Evolutionary conservation across 768 basidiomycete genomes (phyloP).

Genomic region (Calocybe cyanea): DNA sequence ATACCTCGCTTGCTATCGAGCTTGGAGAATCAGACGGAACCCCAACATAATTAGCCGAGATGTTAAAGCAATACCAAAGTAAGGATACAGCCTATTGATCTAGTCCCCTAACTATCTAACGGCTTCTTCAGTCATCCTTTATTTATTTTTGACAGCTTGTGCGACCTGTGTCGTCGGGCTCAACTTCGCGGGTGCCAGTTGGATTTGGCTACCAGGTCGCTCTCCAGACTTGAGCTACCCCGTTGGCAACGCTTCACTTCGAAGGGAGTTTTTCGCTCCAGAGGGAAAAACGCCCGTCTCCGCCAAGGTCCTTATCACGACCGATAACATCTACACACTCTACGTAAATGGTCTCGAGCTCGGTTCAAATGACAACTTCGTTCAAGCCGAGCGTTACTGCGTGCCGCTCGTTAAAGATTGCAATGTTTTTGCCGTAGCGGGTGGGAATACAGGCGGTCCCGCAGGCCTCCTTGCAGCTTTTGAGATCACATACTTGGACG

Average conservation of each 20-base stretch:
- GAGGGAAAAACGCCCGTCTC: constrained; percentile 23
- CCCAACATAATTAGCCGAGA: too few species aligned
- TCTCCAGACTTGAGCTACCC: constrained; percentile 16
- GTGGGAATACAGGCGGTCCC: constrained; percentile 17
- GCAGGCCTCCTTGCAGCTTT: constrained; percentile 29
- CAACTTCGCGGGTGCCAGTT: constrained; percentile 18
- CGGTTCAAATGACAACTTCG: constrained; percentile 19
- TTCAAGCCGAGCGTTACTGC: constrained; percentile 23
- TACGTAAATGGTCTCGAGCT: constrained; percentile 27
- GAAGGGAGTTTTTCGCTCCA: constrained; percentile 24
- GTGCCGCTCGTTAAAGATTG: constrained; percentile 21
- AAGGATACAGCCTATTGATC: too few species aligned
- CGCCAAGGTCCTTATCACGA: constrained; percentile 27
- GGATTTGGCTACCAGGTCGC: constrained; percentile 29
- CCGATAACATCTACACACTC: constrained; percentile 27
- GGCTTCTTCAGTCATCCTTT: constrained; percentile 2
- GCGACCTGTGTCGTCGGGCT: constrained; percentile 8
- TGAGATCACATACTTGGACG: constrained; percentile 27
- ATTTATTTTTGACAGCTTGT: constrained; percentile 8
- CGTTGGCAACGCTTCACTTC: constrained; percentile 24
- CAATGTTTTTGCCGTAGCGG: constrained; percentile 31
- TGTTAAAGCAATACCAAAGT: too few species aligned
- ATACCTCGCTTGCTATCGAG: too few species aligned
- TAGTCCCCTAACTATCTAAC: too few species aligned
- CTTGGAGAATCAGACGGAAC: too few species aligned